Evolutionary conservation across 1,139 yeast species (phyloP).

Genomic region (Sugiyamaella castrensis): DNA sequence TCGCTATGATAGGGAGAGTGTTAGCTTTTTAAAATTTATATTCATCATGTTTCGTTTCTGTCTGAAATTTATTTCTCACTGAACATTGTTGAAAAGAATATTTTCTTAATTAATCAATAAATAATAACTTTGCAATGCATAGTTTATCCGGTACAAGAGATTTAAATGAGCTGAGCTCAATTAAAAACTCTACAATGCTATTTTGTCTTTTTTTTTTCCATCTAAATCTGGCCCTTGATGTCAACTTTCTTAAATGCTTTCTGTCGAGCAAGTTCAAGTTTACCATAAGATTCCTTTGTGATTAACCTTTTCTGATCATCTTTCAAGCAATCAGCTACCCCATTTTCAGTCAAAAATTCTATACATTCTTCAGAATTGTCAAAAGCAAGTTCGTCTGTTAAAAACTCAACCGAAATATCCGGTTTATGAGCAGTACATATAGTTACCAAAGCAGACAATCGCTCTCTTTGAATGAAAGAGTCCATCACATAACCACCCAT

Average conservation of each 20-base stretch:
- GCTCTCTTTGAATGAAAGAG: slow-evolving; percentile 52
- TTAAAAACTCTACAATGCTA: neutral
- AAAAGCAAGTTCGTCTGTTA: slow-evolving; percentile 51
- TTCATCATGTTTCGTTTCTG: too few relatives aligned
- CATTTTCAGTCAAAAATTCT: slow-evolving; percentile 45
- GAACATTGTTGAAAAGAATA: neutral
- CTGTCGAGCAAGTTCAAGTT: slow-evolving; percentile 46
- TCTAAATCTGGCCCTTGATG: slow-evolving; percentile 79
- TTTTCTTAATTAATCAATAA: neutral
- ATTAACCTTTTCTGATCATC: slow-evolving; percentile 19
- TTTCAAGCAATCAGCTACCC: slow-evolving; percentile 41
- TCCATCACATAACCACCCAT: slow-evolving; percentile 46
- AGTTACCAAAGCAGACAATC: slow-evolving; percentile 57
- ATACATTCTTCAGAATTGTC: slow-evolving; percentile 36
- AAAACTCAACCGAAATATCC: slow-evolving; percentile 44
- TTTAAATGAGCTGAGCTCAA: neutral
- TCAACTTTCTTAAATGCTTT: slow-evolving; percentile 65
- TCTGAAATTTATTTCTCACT: too few relatives aligned
- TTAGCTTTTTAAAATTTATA: too few relatives aligned
- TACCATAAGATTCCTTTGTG: slow-evolving; percentile 46
- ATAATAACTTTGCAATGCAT: neutral
- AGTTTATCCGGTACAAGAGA: too few relatives aligned
- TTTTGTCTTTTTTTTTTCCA: too few relatives aligned
- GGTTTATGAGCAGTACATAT: slow-evolving; percentile 62
- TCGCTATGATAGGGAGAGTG: too few relatives aligned